These are phyloP conservation scores for Tetrahymena borealis DNA, from an alignment of 73 alveolate species.

Conservation along the genomic window DNA sequence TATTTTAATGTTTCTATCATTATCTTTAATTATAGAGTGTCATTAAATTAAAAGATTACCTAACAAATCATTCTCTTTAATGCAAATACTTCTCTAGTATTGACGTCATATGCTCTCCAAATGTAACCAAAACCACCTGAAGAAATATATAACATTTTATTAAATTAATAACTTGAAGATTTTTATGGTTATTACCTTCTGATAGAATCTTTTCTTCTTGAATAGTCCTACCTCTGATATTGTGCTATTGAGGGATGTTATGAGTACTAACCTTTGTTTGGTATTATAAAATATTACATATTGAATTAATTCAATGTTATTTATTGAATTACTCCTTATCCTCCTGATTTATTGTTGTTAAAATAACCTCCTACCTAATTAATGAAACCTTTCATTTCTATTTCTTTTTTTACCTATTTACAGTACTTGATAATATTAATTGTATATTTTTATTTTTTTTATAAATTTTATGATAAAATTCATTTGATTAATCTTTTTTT, in stretches of 20 bases:
- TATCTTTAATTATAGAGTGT: too few relatives aligned
- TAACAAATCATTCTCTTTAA: conserved; percentile 14
- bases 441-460: neutral
- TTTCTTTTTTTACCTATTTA: neutral
- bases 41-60: neutral
- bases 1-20: too few relatives aligned
- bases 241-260: neutral
- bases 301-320: neutral
- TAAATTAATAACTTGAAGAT: neutral
- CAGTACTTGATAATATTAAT: neutral
- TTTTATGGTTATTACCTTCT: conserved; percentile 2
- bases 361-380: neutral
- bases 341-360: neutral
- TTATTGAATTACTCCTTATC: neutral
- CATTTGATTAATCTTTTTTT: neutral
- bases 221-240: neutral
- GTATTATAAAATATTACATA: neutral
- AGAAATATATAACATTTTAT: neutral
- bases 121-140: conserved; percentile 32
- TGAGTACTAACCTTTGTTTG: neutral
- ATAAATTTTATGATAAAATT: neutral
- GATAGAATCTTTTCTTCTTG: conserved; percentile 35
- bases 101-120: conserved; percentile 19
- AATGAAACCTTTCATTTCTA: neutral
- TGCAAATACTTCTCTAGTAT: conserved; percentile 30